A percentile compares a stretch with the other conserved stretches of the same genome.
Conservation (phyloP, 441 rosid species). For the Populus tomentosa region DNA sequence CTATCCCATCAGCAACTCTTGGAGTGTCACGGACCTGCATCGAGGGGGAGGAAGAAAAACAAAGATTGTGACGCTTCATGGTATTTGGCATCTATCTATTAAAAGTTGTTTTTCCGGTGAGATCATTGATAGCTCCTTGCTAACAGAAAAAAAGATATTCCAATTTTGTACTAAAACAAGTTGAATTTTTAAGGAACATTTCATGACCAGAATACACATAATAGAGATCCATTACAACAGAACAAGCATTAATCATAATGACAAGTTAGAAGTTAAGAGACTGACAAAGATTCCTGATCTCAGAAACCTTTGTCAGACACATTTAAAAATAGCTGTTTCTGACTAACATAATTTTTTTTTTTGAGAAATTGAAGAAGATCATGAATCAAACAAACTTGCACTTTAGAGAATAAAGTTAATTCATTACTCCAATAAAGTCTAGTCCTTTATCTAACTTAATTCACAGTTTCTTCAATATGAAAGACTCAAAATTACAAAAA, state of each 20-base stretch:
- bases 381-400: not conserved
- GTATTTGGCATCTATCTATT: not conserved
- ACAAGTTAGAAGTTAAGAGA: too few species aligned
- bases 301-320: not conserved
- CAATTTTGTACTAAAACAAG: not conserved
- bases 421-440: not conserved
- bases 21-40: slow-evolving; percentile 84
- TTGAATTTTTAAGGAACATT: not conserved
- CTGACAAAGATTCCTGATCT: not conserved
- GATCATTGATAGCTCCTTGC: not conserved
- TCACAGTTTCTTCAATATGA: not conserved
- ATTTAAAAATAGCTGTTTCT: not conserved
- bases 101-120: not conserved
- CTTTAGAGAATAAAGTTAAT: not conserved
- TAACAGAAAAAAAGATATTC: not conserved
- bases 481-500: not conserved
- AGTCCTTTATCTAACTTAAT: not conserved
- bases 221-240: not conserved
- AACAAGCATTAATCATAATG: not conserved
- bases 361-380: not conserved
- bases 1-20: slow-evolving; percentile 80
- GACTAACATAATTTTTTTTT: not conserved
- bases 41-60: not conserved
- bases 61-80: not conserved
- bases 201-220: not conserved